Evolutionary conservation across 2,329 filamentous ascomycete genomes (phyloP), one percentile per base, ranked within the genome.

Genomic region (Meredithiella fracta): DNA sequence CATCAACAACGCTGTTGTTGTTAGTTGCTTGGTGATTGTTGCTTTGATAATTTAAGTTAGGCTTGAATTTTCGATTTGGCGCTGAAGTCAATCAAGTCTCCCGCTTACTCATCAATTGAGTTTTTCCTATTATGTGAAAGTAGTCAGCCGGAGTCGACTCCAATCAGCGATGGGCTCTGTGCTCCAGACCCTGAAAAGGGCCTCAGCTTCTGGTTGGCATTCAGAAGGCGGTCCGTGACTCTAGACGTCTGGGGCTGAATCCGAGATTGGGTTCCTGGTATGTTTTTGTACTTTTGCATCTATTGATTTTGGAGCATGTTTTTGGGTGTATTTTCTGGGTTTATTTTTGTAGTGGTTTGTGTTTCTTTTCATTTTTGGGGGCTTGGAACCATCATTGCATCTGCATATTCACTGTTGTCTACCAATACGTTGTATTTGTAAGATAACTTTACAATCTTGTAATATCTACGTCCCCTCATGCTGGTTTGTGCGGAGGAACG

Each of bases 361-460:
- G 37, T 25, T 47, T 55, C 29, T 47, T 25, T 47, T 37, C 25
- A 20, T 34, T 34, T 11, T 23, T 26, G 20, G 38, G 17, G 51
- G 51, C 17, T 40, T 53, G 31, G 37, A 25, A 15, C 37, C 22
- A 25, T 37, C 34, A 55, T 37, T 47, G 51, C 47, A 47, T 26
- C 22, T 26, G 31, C 34, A 25, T 53, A n/a, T 51, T 53, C 31
- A 22, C 20, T 40, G 51, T 53, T 53, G 31, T 53, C 51, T 53
- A 17, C 15, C 22, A n/a, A 49, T n/a, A 49, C 25, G 17, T 49
- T 49, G 44, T 49, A 49, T 47, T 53, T 52, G 44, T 54, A 44
- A 29, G 47, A 56, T 49, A 54, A 42, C 53, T 29, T 56, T 47
- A 51, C 22, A 52, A n/a, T 49, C 20, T 37, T 60, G 58, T 60